A percentile compares a stretch with the other conserved stretches of the same genome.
Evolutionary conservation across 2,329 filamentous ascomycete species (phyloP).

Genomic region (Fragosphaeria purpurea): DNA sequence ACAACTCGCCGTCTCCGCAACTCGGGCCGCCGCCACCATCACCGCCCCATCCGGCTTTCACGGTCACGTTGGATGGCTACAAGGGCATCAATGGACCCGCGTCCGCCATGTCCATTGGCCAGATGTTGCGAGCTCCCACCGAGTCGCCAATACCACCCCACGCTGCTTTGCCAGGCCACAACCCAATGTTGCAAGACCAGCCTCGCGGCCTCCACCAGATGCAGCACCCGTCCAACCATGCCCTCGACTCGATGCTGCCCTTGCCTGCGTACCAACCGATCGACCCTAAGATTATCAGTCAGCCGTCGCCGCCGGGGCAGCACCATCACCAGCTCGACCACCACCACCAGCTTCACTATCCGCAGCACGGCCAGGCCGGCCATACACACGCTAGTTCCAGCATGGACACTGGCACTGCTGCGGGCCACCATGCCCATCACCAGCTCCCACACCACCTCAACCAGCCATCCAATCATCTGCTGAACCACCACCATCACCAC

Average conservation of each 20-base stretch:
- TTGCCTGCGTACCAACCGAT: constrained; percentile 37
- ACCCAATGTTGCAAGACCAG: constrained; percentile 22
- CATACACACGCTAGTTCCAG: background rate
- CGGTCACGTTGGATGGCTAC: constrained; percentile 28
- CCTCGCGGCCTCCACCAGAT: constrained; percentile 22
- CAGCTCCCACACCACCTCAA: constrained; percentile 2
- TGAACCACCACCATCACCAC: constrained; percentile 18
- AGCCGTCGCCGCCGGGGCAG: constrained; percentile 22
- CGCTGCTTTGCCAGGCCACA: constrained; percentile 16
- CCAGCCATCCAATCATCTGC: constrained; percentile 10
- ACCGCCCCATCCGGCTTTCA: constrained; percentile 17
- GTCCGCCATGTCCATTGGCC: constrained; percentile 27
- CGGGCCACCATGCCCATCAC: constrained; percentile 2
- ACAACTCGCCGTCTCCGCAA: constrained; percentile 33
- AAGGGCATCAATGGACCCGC: constrained; percentile 35
- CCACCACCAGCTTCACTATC: constrained; percentile 4
- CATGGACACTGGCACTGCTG: background rate
- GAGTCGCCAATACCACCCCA: constrained; percentile 19
- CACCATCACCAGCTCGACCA: constrained; percentile 19
- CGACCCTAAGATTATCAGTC: constrained; percentile 49
- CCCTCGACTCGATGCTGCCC: constrained; percentile 13
- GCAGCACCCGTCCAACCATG: constrained; percentile 24
- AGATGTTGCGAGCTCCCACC: constrained; percentile 18
- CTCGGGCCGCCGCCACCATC: constrained; percentile 15
- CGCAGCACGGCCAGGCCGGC: background rate